Evolutionary conservation across 1,139 yeast genomes (phyloP).

Genomic region (Hyphopichia buzzinii): DNA sequence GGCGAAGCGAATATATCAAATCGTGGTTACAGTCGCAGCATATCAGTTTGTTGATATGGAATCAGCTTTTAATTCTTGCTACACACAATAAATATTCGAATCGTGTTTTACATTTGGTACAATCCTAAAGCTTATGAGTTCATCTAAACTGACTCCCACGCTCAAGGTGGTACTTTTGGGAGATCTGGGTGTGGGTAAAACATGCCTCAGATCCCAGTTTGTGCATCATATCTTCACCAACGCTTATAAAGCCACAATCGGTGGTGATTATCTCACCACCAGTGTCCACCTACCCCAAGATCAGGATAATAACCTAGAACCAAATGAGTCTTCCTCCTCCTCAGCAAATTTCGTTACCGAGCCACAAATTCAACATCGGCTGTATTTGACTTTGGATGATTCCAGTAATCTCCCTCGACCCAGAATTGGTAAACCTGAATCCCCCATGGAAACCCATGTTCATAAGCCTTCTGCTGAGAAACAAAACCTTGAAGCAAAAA

Average conservation of each 20-base stretch:
- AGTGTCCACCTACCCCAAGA: slow-evolving; percentile 6
- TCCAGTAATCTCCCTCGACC: slow-evolving; percentile 1
- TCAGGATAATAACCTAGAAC: background rate
- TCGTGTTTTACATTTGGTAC: no score
- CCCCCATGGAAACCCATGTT: no score
- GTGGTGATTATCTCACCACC: slow-evolving; percentile 59
- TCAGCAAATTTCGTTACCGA: background rate
- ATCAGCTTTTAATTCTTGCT: no score
- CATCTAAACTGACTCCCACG: slow-evolving; percentile 27
- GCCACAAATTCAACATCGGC: background rate
- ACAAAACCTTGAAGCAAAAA: no score
- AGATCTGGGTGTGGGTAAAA: slow-evolving; percentile 63
- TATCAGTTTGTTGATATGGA: no score
- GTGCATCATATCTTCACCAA: slow-evolving; percentile 57
- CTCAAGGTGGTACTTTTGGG: slow-evolving; percentile 57
- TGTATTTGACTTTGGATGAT: background rate
- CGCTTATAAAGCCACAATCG: slow-evolving; percentile 61
- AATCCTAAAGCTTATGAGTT: no score
- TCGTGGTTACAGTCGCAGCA: no score
- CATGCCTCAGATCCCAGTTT: slow-evolving; percentile 57
- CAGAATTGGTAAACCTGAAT: slow-evolving; percentile 7
- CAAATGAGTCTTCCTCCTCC: background rate
- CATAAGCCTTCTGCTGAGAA: background rate
- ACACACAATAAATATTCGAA: no score
- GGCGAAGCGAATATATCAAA: no score